Conservation (phyloP, 495 filamentous ascomycete species). For the Parachaetomium inaequale region DNA sequence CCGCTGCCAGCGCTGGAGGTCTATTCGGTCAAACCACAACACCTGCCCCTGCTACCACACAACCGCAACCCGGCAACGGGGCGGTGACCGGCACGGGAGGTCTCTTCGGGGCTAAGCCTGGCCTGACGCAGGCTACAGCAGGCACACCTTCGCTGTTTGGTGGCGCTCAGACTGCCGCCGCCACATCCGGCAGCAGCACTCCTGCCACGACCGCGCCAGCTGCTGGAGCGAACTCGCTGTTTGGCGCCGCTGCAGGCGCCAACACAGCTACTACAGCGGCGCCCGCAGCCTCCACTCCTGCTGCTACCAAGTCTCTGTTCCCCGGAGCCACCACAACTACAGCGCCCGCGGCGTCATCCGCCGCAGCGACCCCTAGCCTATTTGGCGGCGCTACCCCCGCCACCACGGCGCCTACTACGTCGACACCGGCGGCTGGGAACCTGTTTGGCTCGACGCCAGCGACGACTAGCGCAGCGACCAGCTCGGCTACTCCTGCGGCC, state of each 20-base stretch:
- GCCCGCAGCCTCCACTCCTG: constrained; percentile 21
- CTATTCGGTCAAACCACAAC: constrained; percentile 23
- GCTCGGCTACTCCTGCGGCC: constrained; percentile 11
- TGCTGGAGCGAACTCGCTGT: constrained; percentile 4
- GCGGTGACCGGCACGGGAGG: constrained; percentile 20
- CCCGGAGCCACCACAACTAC: constrained; percentile 5
- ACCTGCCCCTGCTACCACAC: constrained; percentile 11
- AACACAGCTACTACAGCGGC: constrained; percentile 13
- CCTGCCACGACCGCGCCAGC: constrained; percentile 6
- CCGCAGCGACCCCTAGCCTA: constrained; percentile 22
- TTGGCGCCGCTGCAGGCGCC: constrained; percentile 6
- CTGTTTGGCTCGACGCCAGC: constrained; percentile 18
- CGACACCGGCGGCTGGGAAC: background rate
- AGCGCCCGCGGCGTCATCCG: constrained; percentile 17
- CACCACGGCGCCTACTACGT: background rate
- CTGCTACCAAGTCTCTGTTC: constrained; percentile 21
- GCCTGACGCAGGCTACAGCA: background rate
- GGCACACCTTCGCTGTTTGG: constrained; percentile 21
- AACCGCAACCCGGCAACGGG: constrained; percentile 1
- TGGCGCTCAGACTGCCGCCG: background rate
- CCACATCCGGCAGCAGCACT: constrained; percentile 1
- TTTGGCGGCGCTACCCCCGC: constrained; percentile 19
- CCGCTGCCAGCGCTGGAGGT: constrained; percentile 1
- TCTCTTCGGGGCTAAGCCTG: constrained; percentile 3
- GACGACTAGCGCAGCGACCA: constrained; percentile 10